A percentile compares a stretch with the other conserved stretches of the same genome.
Evolutionary conservation across 371 early-diverging fungal genomes (phyloP).

Genomic region (Saksenaea oblongispora): DNA sequence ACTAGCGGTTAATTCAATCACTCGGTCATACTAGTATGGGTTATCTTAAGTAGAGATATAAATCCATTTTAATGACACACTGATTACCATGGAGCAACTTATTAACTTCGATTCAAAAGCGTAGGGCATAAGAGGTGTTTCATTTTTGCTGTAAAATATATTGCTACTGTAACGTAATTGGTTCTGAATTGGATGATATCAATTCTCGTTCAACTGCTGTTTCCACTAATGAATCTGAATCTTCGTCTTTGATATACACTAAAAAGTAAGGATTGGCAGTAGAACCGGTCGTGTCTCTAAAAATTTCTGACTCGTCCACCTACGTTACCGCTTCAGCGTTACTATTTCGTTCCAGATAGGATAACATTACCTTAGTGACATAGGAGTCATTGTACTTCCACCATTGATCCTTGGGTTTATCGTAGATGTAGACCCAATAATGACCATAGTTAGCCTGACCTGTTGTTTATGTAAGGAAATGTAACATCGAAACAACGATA

Average conservation of each 20-base stretch:
- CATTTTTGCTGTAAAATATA: neutral
- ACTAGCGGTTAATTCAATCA: no score
- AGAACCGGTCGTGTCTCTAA: slow-evolving; percentile 53
- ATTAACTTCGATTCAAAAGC: no score
- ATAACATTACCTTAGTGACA: slow-evolving; percentile 59
- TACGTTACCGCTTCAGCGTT: slow-evolving; percentile 6
- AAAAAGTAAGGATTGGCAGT: slow-evolving; percentile 72
- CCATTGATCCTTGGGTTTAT: slow-evolving; percentile 69
- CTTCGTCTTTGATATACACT: slow-evolving; percentile 54
- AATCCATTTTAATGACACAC: no score
- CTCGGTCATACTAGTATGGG: no score
- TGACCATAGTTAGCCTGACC: slow-evolving; percentile 81
- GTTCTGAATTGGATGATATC: neutral
- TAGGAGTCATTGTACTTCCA: slow-evolving; percentile 81
- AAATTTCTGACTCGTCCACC: slow-evolving; percentile 57
- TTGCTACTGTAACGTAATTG: neutral
- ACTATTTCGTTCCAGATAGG: neutral
- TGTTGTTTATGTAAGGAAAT: neutral
- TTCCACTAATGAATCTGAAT: slow-evolving; percentile 30
- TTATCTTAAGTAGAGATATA: no score
- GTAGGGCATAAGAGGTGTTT: no score
- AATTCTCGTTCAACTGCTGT: slow-evolving; percentile 18
- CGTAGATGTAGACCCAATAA: slow-evolving; percentile 86
- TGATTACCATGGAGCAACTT: no score
- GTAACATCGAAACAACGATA: neutral